Evolutionary conservation across 768 basidiomycete genomes (phyloP), one percentile per base, ranked within the genome.

Genomic region (Ramaria sp.): DNA sequence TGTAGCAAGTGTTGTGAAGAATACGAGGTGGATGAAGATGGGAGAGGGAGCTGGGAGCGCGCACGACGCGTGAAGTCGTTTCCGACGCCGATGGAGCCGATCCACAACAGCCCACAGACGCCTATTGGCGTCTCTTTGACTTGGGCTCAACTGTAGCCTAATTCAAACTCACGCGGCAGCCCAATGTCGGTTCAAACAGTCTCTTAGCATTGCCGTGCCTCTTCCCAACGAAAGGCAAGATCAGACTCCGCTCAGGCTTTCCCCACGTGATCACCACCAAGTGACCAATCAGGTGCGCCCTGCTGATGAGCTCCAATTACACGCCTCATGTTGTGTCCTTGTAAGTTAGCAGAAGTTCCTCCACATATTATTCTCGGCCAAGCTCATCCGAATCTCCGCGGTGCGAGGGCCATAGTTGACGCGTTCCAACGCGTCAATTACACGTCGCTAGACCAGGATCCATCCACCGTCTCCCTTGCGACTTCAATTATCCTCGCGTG

Each of bases 1-100:
- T n/a, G n/a, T n/a, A n/a, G n/a, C n/a, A n/a, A 50, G 57, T 68
- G 62, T 64, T 70, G 52, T 64, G 70, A 71, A 54, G 41, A 34
- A 67, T 31, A 37, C 31, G n/a, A 22, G 19, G 19, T 51, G 51
- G 33, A 34, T 33, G 42, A 43, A 42, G 59, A 51, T 27, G 50
- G 54, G 46, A 57, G 54, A 34, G 59, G 24, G 38, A 45, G 30
- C 24, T 38, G 53, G 22, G 52, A 45, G 45, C 30, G 37, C 48
- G 41, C 45, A 43, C 45, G 46, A 49, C 54, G 54, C 54, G 54
- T 49, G 45, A 56, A 49, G 46, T 19, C 43, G 33, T 20, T 47
- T 56, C 54, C 51, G 51, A 31, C 51, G 33, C 31, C 13, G 31
- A 17, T 13, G n/a, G 20, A 20, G 19, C 19, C 4, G 17, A n/a